phyloP scores from a whole-genome alignment of 169 alveolate genomes.

The Eimeria acervulina region DNA sequence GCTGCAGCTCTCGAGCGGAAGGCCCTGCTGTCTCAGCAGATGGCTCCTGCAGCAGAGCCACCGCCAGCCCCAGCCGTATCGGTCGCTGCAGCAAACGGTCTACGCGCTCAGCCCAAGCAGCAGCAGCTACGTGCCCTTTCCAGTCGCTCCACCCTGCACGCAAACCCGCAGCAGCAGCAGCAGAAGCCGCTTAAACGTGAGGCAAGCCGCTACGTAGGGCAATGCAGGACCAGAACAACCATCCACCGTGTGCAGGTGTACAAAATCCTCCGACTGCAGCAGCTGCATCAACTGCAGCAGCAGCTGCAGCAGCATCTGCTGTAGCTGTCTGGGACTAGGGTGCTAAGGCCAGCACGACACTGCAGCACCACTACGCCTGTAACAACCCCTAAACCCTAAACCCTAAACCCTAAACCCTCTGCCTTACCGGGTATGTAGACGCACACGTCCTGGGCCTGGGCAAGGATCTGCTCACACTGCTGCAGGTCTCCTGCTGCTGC shows the following conservation, averaged over 20 bases:
- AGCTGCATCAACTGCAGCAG: conserved; percentile 30
- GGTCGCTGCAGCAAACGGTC: conserved; percentile 83
- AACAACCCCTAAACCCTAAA: neutral
- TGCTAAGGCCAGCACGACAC: neutral
- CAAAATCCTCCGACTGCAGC: neutral
- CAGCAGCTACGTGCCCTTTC: conserved; percentile 84
- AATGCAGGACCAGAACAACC: neutral
- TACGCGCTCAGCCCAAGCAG: conserved; percentile 80
- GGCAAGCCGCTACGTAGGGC: neutral
- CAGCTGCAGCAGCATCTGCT: neutral
- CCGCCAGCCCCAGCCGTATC: conserved; percentile 75
- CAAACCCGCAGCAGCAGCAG: conserved; percentile 18
- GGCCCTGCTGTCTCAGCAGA: conserved; percentile 77
- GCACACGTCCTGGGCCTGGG: conserved; percentile 80
- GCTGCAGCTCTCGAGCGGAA: conserved; percentile 81
- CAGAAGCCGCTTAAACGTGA: neutral
- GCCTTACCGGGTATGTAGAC: conserved; percentile 76
- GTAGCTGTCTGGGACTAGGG: neutral
- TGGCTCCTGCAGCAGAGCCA: conserved; percentile 79
- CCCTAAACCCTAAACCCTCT: neutral
- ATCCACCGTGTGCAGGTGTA: neutral
- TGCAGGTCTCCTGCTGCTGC: conserved; percentile 82
- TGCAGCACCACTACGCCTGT: neutral
- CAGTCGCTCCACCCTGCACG: conserved; percentile 81
- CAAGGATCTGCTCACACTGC: conserved; percentile 83